Evolutionary conservation across 306 rosid species (phyloP).

Genomic region (Inga laurina): DNA sequence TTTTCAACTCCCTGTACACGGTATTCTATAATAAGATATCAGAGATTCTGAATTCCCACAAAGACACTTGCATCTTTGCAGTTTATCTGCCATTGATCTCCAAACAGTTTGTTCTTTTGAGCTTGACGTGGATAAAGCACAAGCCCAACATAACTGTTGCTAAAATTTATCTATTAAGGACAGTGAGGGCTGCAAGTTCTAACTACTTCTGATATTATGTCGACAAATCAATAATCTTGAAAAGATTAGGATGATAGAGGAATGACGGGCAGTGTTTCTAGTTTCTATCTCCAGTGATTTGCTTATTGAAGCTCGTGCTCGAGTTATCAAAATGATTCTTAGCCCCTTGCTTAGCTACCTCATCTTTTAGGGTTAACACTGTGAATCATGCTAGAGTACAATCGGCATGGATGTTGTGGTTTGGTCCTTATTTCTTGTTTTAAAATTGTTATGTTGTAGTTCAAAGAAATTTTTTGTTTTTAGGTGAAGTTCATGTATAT

Average conservation of each 20-base stretch:
- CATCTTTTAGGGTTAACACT: not conserved
- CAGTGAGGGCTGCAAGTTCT: not conserved
- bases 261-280: not conserved
- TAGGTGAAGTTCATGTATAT: conserved; percentile 8
- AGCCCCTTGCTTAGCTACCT: not conserved
- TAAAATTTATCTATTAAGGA: not conserved
- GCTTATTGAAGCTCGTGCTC: not conserved
- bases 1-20: no score
- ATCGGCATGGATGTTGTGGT: not conserved
- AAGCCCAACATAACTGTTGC: not conserved
- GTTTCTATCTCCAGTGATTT: not conserved
- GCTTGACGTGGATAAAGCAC: not conserved
- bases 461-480: conserved; percentile 6
- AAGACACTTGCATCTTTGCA: not conserved
- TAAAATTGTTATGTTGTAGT: conserved; percentile 13
- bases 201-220: not conserved
- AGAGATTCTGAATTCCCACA: no score
- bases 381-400: not conserved
- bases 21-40: no score
- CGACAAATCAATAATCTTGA: not conserved
- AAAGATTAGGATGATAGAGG: not conserved
- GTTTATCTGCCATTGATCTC: conserved; percentile 10
- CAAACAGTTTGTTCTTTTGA: not conserved
- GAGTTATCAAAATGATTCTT: conserved; percentile 4
- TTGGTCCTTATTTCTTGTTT: conserved; percentile 9